phyloP scores from a whole-genome alignment of 768 basidiomycete genomes.

The Suillus variegatus region DNA sequence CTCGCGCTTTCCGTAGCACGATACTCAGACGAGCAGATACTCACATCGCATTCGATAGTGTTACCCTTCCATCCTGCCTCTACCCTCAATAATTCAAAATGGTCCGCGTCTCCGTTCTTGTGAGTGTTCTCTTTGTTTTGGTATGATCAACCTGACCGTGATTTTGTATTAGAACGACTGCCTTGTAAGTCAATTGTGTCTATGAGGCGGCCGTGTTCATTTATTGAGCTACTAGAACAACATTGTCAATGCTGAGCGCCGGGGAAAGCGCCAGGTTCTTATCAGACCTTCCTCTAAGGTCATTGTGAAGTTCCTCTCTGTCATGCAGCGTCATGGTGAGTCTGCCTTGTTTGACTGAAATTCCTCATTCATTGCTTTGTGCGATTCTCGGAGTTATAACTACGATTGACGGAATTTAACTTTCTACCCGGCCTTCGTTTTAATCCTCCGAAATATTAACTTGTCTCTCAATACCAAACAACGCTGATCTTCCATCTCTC shows the following conservation, averaged over 20 bases:
- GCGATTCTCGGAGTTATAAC: slow-evolving; percentile 76
- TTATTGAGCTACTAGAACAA: slow-evolving; percentile 65
- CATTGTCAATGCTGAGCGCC: slow-evolving; percentile 99
- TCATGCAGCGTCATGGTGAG: slow-evolving; percentile 99
- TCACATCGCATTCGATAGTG: slow-evolving; percentile 34
- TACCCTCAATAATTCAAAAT: slow-evolving; percentile 45
- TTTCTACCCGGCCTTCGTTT: slow-evolving; percentile 74
- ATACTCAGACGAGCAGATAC: slow-evolving; percentile 77
- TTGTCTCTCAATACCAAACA: slow-evolving; percentile 62
- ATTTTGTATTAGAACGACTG: slow-evolving; percentile 53
- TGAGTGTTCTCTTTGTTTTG: slow-evolving; percentile 29
- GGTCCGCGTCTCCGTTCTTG: slow-evolving; percentile 88
- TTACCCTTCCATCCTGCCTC: slow-evolving; percentile 17
- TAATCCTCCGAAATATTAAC: slow-evolving; percentile 78
- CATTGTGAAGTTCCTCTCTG: slow-evolving; percentile 94
- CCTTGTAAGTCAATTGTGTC: slow-evolving; percentile 35
- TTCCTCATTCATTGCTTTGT: slow-evolving; percentile 35
- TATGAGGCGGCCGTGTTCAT: background rate
- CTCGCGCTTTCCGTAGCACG: slow-evolving; percentile 80
- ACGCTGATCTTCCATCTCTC: slow-evolving; percentile 32
- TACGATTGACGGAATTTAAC: slow-evolving; percentile 67
- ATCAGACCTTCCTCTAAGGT: slow-evolving; percentile 98
- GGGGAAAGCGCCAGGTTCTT: slow-evolving; percentile 99
- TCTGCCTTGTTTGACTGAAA: slow-evolving; percentile 11
- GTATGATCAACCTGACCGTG: background rate